A percentile compares a stretch with the other conserved stretches of the same genome.
Evolutionary conservation across 2,329 filamentous ascomycete species (phyloP).

Genomic region (Albifimbria verrucaria): DNA sequence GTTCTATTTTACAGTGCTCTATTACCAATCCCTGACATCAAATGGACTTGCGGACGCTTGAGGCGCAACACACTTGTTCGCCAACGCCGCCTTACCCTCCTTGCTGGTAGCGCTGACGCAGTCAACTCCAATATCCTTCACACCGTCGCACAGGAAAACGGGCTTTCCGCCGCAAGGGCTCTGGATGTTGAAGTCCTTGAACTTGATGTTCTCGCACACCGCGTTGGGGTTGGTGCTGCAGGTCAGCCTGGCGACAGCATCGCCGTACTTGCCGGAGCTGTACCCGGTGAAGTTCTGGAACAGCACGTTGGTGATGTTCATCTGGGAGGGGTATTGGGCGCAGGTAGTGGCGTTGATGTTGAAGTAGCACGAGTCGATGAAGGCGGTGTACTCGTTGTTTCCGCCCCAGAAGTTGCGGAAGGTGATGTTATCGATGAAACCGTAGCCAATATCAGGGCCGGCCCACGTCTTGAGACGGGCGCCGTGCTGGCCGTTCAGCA

Average conservation of each 20-base stretch:
- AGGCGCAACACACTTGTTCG: background rate
- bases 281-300: constrained; percentile 58
- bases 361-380: constrained; percentile 62
- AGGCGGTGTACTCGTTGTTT: constrained; percentile 55
- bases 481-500: constrained; percentile 43
- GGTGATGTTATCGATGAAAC: constrained; percentile 59
- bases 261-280: constrained; percentile 53
- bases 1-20: too few relatives aligned
- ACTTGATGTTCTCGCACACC: constrained; percentile 52
- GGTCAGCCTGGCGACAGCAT: constrained; percentile 50
- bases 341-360: constrained; percentile 48
- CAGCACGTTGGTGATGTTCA: constrained; percentile 56
- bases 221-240: constrained; percentile 51
- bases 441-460: constrained; percentile 53
- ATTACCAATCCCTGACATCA: too few relatives aligned
- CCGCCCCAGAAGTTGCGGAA: constrained; percentile 59
- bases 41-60: too few relatives aligned
- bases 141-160: background rate
- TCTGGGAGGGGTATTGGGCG: constrained; percentile 49
- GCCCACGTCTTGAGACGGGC: constrained; percentile 62
- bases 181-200: constrained; percentile 51
- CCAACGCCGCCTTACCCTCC: background rate
- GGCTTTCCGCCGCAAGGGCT: background rate
- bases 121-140: background rate
- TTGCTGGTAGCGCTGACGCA: background rate